phyloP scores from a whole-genome alignment of 371 early-diverging fungal genomes.

The Conidiobolus incongruus region DNA sequence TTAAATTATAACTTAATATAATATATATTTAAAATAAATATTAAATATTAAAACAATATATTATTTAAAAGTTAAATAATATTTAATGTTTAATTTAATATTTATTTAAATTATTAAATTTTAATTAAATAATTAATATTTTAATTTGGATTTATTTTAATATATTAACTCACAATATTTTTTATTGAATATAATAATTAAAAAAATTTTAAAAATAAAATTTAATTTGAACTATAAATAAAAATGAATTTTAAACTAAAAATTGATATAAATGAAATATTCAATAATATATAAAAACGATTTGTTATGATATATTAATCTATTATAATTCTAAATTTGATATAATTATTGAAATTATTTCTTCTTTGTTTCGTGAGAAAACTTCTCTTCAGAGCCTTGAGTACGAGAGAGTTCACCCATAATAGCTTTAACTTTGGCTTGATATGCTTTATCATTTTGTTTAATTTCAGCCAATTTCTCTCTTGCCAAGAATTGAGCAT shows the following conservation, averaged over 20 bases:
- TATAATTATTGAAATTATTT: neutral
- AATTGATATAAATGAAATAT: neutral
- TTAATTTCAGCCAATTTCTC: constrained; percentile 39
- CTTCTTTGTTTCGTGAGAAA: constrained; percentile 30
- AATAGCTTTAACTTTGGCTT: constrained; percentile 66
- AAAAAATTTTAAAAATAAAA: too few species aligned
- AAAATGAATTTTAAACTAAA: neutral
- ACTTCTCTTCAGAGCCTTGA: constrained; percentile 46
- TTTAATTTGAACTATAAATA: too few species aligned
- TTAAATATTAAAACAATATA: too few species aligned
- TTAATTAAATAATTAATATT: too few species aligned
- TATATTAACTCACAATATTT: too few species aligned
- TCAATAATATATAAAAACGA: neutral
- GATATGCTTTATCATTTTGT: constrained; percentile 61
- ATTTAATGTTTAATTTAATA: too few species aligned
- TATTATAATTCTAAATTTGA: neutral
- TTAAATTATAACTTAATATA: too few species aligned
- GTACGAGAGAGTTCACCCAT: constrained; percentile 53
- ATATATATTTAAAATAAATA: too few species aligned
- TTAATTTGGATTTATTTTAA: too few species aligned
- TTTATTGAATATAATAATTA: too few species aligned
- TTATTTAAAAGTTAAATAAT: too few species aligned
- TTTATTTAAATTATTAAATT: too few species aligned
- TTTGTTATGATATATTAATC: neutral
- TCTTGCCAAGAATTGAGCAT: constrained; percentile 64